Evolutionary conservation across 805 yeast genomes (phyloP).

Genomic region (Yamadazyma kitorensis): DNA sequence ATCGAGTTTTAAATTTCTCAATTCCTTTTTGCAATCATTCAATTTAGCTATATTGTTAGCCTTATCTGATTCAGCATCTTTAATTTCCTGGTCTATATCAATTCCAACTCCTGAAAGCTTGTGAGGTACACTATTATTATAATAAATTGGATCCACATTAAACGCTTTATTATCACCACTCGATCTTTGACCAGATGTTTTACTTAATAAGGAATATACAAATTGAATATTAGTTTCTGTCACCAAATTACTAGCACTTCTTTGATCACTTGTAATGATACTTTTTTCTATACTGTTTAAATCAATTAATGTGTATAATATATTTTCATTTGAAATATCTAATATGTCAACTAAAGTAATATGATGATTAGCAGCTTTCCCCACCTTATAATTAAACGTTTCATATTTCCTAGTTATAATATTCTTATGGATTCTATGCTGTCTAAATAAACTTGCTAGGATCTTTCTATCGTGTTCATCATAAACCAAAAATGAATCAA

Average conservation of each 20-base stretch:
- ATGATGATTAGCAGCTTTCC: slow-evolving; percentile 39
- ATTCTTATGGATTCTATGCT: slow-evolving; percentile 25
- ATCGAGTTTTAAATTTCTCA: slow-evolving; percentile 8
- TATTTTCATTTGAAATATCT: slow-evolving; percentile 50
- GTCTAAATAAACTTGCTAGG: slow-evolving; percentile 27
- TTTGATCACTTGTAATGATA: slow-evolving; percentile 50
- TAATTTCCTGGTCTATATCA: slow-evolving; percentile 6
- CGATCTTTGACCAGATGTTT: slow-evolving; percentile 45
- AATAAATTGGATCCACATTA: slow-evolving; percentile 53
- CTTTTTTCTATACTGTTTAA: slow-evolving; percentile 54
- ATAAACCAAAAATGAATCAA: slow-evolving; percentile 67
- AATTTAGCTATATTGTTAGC: neutral
- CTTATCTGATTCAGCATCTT: neutral
- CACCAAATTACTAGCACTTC: slow-evolving; percentile 46
- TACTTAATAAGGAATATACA: slow-evolving; percentile 42
- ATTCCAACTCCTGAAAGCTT: slow-evolving; percentile 7
- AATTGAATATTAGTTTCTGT: slow-evolving; percentile 35
- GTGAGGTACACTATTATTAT: slow-evolving; percentile 16
- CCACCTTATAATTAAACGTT: slow-evolving; percentile 48
- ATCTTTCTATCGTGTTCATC: slow-evolving; percentile 55
- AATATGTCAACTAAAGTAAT: slow-evolving; percentile 61
- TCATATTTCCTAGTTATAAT: slow-evolving; percentile 56
- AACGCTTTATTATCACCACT: slow-evolving; percentile 39
- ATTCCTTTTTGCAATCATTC: slow-evolving; percentile 13
- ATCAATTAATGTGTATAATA: slow-evolving; percentile 66